Conservation (phyloP, 2,329 filamentous ascomycete species). For the Sclerotinia glacialis region DNA sequence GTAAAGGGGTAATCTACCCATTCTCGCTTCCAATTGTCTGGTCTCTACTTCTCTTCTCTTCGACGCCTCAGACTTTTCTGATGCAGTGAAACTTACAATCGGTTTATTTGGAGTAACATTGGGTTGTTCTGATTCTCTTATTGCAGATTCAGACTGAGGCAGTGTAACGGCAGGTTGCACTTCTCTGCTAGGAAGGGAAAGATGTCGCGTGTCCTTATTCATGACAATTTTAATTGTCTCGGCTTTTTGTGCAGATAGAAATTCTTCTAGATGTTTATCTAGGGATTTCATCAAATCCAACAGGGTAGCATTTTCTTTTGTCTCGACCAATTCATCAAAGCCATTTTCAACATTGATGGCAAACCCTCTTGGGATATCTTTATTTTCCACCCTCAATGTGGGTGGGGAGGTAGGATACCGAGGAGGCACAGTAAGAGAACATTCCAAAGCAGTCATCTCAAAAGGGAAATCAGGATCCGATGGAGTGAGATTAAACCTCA, state of each 20-base stretch:
- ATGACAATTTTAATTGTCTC: conserved; percentile 65
- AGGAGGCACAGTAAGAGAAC: conserved; percentile 62
- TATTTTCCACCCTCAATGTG: conserved; percentile 62
- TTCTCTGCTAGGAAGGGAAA: conserved; percentile 33
- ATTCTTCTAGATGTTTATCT: conserved; percentile 68
- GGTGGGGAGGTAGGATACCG: conserved; percentile 60
- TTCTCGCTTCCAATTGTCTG: conserved; percentile 70
- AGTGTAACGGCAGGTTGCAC: conserved; percentile 27
- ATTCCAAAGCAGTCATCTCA: conserved; percentile 67
- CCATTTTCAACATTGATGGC: conserved; percentile 74
- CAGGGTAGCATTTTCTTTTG: conserved; percentile 56
- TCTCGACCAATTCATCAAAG: conserved; percentile 62
- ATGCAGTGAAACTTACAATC: conserved; percentile 48
- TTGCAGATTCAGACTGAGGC: conserved; percentile 14
- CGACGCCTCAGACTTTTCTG: conserved; percentile 62
- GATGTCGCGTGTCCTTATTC: conserved; percentile 39
- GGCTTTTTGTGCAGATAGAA: conserved; percentile 66
- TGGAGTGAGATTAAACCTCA: conserved; percentile 65
- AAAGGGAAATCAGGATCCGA: conserved; percentile 85
- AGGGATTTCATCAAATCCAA: conserved; percentile 65
- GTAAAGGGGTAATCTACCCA: conserved; percentile 65
- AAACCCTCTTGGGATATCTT: conserved; percentile 68
- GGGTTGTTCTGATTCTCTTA: conserved; percentile 17
- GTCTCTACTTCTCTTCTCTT: conserved; percentile 62
- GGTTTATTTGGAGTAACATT: conserved; percentile 24